phyloP scores from a whole-genome alignment of 495 filamentous ascomycete genomes.

The Aspergillus heteromorphus region DNA sequence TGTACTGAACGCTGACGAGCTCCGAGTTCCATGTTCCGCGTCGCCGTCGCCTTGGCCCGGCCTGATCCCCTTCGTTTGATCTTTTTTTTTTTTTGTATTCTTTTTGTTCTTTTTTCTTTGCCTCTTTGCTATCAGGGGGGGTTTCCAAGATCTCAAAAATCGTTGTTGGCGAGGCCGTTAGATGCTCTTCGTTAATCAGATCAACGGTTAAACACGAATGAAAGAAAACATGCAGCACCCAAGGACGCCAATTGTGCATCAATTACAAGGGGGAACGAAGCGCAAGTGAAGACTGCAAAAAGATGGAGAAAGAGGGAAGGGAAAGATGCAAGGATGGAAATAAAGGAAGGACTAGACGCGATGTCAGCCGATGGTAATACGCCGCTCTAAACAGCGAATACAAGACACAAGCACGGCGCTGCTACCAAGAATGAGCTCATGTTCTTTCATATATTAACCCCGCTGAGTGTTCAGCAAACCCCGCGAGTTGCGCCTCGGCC shows the following conservation, averaged over 20 bases:
- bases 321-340: background rate
- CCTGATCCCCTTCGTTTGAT: background rate
- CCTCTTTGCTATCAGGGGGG: background rate
- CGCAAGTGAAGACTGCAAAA: background rate
- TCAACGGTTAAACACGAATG: background rate
- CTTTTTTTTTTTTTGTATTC: background rate
- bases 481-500: background rate
- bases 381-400: background rate
- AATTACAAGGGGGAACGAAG: slow-evolving; percentile 15
- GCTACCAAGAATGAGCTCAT: background rate
- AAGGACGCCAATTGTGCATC: slow-evolving; percentile 19
- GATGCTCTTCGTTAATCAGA: background rate
- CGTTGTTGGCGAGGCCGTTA: background rate
- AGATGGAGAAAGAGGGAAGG: slow-evolving; percentile 1
- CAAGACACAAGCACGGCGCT: slow-evolving; percentile 1
- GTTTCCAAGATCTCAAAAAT: background rate
- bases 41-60: background rate
- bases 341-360: slow-evolving; percentile 8
- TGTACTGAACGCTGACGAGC: background rate
- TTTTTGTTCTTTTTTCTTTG: background rate
- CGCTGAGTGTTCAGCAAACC: background rate
- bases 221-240: slow-evolving; percentile 18
- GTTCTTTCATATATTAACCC: background rate
- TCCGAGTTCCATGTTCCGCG: background rate
- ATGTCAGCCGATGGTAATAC: background rate